Base-by-base conservation (phyloP, 768 basidiomycete species). In the Boletales sp. region DNA sequence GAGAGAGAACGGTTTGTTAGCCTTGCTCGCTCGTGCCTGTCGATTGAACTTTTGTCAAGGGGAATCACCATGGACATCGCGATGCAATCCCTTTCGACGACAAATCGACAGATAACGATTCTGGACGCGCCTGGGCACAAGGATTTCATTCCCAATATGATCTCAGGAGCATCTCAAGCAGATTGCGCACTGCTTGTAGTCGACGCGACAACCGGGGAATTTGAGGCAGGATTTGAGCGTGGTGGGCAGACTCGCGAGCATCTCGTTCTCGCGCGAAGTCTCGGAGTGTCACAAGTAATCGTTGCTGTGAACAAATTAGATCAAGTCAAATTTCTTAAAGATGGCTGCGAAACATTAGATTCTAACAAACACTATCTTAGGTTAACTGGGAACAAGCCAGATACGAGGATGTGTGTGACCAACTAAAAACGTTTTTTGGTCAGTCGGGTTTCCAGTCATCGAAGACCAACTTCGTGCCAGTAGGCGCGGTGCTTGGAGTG, bases 91-190 rank as follows among this genome's bases (percentile, higher is more conserved):
- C 74, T 92, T 51, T 66, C 77, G 6, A 97, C 94, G 0, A 72
- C 82, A 0, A 78, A 86, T 55, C 79, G 88, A 43, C 79, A 83
- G 54, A 84, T 98, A 56, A 97, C 93, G 2, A 81, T 99, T n/a
- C 80, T 99, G 29, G 97, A 99, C 60, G 95, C 95, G 0, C 97
- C 97, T 0, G 97, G 97, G 0, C 97, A 99, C 69, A 87, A 85
- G 56, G 97, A 99, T 63, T 98, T 98, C 60, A 88, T 99, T 54
- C 97, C 97, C 1, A 98, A 98, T 64, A 98, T 98, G 95, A 99
- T 99, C 45, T 97, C 94, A 0, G 97, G 97, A 1, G 95, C 97
- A 8, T 85, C 94, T 2, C 97, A 97, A 68, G 97, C 95, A 0
- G 97, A 98, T 58, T 91, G 91, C 41, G 93, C 97, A 0, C 69